phyloP scores from a whole-genome alignment of 2,329 filamentous ascomycete genomes.

The Colletotrichum cereale region DNA sequence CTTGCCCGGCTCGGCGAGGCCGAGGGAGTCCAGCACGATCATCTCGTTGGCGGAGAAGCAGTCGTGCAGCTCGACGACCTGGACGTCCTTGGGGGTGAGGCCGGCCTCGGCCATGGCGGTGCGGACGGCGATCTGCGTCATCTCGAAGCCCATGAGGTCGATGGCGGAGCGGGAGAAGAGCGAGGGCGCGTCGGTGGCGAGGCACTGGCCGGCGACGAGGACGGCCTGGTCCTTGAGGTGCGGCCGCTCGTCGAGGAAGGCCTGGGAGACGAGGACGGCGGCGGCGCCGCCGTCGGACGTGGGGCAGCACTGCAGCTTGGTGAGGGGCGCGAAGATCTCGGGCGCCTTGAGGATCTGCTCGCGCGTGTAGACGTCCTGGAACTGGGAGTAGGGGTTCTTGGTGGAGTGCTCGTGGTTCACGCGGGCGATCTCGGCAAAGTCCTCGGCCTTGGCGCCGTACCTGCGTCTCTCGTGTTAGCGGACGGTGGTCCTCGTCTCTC shows the following conservation, averaged over 20 bases:
- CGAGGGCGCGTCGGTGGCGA: slow-evolving; percentile 85
- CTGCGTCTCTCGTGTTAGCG: slow-evolving; percentile 53
- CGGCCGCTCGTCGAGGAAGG: slow-evolving; percentile 87
- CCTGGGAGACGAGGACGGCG: slow-evolving; percentile 88
- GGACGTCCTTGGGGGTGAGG: slow-evolving; percentile 71
- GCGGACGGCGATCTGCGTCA: slow-evolving; percentile 79
- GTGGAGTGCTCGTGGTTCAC: slow-evolving; percentile 93
- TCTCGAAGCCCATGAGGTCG: slow-evolving; percentile 89
- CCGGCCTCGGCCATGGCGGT: slow-evolving; percentile 81
- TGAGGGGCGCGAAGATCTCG: slow-evolving; percentile 87
- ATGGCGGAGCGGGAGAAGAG: slow-evolving; percentile 86
- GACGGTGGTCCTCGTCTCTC: neutral
- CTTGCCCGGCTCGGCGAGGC: slow-evolving; percentile 81
- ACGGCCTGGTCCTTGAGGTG: slow-evolving; percentile 87
- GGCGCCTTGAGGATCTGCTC: slow-evolving; percentile 83
- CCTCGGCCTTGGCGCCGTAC: slow-evolving; percentile 83
- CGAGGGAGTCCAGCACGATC: slow-evolving; percentile 88
- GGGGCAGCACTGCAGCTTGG: slow-evolving; percentile 98
- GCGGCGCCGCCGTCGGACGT: slow-evolving; percentile 94
- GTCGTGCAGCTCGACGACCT: slow-evolving; percentile 94
- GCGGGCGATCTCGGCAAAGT: slow-evolving; percentile 95
- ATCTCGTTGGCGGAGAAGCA: slow-evolving; percentile 98
- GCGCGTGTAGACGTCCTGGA: slow-evolving; percentile 89
- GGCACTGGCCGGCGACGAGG: slow-evolving; percentile 86
- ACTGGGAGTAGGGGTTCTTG: slow-evolving; percentile 97